A percentile compares a stretch with the other conserved stretches of the same genome.
Conservation (phyloP, 805 yeast species). For the Sporopachydermia lactativora region DNA sequence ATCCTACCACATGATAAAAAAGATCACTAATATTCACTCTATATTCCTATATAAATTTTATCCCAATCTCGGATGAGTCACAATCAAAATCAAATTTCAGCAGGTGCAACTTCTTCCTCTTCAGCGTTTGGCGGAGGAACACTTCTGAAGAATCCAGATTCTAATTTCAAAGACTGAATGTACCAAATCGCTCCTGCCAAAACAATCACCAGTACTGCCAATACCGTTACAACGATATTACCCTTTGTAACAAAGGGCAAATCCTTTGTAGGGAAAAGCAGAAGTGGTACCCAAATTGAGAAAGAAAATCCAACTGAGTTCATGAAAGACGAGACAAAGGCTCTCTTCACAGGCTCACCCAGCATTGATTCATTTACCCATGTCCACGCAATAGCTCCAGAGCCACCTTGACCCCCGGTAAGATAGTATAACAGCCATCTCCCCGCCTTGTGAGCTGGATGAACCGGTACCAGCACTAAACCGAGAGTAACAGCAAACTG, state of each 20-base stretch:
- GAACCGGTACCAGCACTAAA: conserved; percentile 4
- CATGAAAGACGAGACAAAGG: conserved; percentile 7
- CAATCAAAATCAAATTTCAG: too few relatives aligned
- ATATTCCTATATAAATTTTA: too few relatives aligned
- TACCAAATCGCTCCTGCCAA: too few relatives aligned
- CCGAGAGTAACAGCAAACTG: conserved; percentile 4
- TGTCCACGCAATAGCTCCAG: conserved; percentile 7
- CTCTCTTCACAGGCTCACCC: conserved; percentile 7
- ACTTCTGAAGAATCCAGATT: too few relatives aligned
- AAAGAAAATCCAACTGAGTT: conserved; percentile 6
- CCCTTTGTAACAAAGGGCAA: conserved; percentile 6
- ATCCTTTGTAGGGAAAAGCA: conserved; percentile 5
- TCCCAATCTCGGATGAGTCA: too few relatives aligned
- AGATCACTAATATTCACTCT: too few relatives aligned
- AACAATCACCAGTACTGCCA: too few relatives aligned
- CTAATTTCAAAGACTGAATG: too few relatives aligned
- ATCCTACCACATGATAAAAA: too few relatives aligned
- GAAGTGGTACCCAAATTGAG: conserved; percentile 6
- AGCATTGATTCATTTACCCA: conserved; percentile 7
- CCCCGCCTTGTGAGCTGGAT: conserved; percentile 5
- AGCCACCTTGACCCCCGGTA: conserved; percentile 2
- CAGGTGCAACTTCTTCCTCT: too few relatives aligned
- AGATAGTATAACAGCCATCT: conserved; percentile 8
- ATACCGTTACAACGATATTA: too few relatives aligned
- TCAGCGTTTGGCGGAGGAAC: too few relatives aligned